Evolutionary conservation across 148 eudicot species (phyloP).

Genomic region (Hydrangea macrophylla): DNA sequence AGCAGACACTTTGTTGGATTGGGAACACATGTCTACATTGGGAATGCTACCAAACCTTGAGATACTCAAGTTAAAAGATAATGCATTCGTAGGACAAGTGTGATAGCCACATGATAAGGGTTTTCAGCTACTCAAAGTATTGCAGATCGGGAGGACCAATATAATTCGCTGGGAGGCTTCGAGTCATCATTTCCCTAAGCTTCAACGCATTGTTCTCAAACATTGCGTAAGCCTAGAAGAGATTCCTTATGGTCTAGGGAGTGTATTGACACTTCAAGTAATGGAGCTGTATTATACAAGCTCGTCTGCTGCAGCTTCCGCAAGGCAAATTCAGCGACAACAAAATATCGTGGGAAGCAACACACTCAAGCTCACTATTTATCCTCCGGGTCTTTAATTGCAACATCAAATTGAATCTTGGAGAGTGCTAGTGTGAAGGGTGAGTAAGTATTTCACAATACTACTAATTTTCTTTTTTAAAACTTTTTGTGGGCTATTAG

Average conservation of each 20-base stretch:
- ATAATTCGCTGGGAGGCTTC: constrained; percentile 29
- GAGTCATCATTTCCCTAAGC: constrained; percentile 33
- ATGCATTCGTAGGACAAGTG: constrained; percentile 26
- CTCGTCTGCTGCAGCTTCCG: constrained; percentile 1
- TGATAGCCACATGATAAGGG: constrained; percentile 24
- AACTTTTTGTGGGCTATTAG: too few species aligned
- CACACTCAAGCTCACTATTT: constrained; percentile 4
- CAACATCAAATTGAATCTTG: not conserved
- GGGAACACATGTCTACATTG: constrained; percentile 31
- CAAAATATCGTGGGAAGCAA: not conserved
- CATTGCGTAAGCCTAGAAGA: constrained; percentile 15
- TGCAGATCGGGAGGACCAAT: constrained; percentile 20
- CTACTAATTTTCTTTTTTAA: too few species aligned
- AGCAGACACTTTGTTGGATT: constrained; percentile 29
- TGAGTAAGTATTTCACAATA: not conserved
- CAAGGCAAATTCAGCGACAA: constrained; percentile 1
- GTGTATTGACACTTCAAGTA: not conserved
- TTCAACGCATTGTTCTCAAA: constrained; percentile 20
- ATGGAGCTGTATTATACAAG: constrained; percentile 4
- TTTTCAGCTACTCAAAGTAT: constrained; percentile 23
- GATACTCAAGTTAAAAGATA: constrained; percentile 31
- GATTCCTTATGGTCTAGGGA: constrained; percentile 17
- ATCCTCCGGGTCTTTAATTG: constrained; percentile 3
- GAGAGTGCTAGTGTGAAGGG: not conserved
- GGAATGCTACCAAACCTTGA: constrained; percentile 32